phyloP scores from a whole-genome alignment of 768 basidiomycete species.

The Amanita molliuscula region DNA sequence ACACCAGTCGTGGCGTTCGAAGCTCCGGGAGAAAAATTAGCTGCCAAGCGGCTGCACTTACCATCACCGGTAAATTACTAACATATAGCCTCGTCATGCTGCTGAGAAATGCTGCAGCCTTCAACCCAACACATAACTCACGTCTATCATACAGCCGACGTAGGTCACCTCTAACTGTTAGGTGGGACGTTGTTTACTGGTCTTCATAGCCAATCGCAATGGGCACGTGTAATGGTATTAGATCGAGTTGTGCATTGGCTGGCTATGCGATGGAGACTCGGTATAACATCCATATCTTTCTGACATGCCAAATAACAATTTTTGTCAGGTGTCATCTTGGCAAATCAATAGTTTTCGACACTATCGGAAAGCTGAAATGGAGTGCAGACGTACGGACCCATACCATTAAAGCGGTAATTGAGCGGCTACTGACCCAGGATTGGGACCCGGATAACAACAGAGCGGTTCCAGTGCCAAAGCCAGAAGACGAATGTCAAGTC shows the following conservation, averaged over 20 bases:
- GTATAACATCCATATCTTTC: constrained; percentile 15
- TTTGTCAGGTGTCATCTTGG: constrained; percentile 73
- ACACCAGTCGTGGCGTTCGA: constrained; percentile 87
- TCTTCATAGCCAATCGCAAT: constrained; percentile 68
- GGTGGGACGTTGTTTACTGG: neutral
- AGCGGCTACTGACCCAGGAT: constrained; percentile 29
- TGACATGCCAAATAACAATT: neutral
- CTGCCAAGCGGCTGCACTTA: constrained; percentile 74
- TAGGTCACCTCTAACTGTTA: constrained; percentile 14
- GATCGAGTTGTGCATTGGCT: constrained; percentile 34
- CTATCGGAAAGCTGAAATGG: constrained; percentile 76
- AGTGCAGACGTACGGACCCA: constrained; percentile 65
- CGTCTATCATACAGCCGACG: constrained; percentile 86
- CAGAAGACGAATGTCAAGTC: constrained; percentile 60
- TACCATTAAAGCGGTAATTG: constrained; percentile 58
- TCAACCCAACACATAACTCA: constrained; percentile 73
- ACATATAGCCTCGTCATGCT: neutral
- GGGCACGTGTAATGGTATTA: constrained; percentile 70
- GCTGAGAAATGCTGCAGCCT: constrained; percentile 30
- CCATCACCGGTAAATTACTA: constrained; percentile 62
- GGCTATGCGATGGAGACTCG: constrained; percentile 81
- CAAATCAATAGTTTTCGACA: constrained; percentile 75
- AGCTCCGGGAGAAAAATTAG: constrained; percentile 62
- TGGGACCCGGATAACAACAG: constrained; percentile 23
- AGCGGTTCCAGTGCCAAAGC: constrained; percentile 36